Percentiles rank a stretch among this genome's conserved stretches.
Conservation (phyloP, 805 yeast species). For the Metschnikowia cerradonensis region DNA sequence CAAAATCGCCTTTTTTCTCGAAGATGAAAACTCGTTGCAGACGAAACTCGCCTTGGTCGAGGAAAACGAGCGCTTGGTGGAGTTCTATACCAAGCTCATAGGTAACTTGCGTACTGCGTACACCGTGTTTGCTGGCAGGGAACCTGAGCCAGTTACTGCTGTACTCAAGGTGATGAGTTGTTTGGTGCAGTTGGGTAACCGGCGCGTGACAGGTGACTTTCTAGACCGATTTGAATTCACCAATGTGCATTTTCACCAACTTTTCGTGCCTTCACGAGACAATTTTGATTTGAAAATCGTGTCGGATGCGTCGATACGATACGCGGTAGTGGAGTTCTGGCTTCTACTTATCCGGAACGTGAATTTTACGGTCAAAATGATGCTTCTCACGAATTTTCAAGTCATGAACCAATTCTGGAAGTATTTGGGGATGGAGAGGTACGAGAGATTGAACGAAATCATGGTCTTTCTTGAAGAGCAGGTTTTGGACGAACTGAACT, state of each 20-base stretch:
- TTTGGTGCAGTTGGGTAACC: slow-evolving; percentile 46
- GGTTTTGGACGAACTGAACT: slow-evolving; percentile 56
- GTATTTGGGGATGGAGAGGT: slow-evolving; percentile 34
- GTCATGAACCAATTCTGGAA: slow-evolving; percentile 68
- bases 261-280: slow-evolving; percentile 46
- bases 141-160: slow-evolving; percentile 60
- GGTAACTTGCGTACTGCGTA: slow-evolving; percentile 57
- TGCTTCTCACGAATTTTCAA: slow-evolving; percentile 52
- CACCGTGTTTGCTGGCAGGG: slow-evolving; percentile 57
- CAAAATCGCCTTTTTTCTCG: slow-evolving; percentile 17
- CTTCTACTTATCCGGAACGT: slow-evolving; percentile 41
- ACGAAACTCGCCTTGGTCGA: slow-evolving; percentile 14
- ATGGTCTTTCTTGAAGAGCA: slow-evolving; percentile 45
- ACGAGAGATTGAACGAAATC: slow-evolving; percentile 29
- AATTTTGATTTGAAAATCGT: slow-evolving; percentile 36
- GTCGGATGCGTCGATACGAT: slow-evolving; percentile 47
- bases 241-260: slow-evolving; percentile 54
- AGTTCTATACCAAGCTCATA: slow-evolving; percentile 50
- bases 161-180: slow-evolving; percentile 53
- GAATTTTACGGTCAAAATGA: slow-evolving; percentile 59
- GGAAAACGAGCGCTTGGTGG: slow-evolving; percentile 20
- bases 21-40: slow-evolving; percentile 16
- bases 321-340: slow-evolving; percentile 60
- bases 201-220: slow-evolving; percentile 52
- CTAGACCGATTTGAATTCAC: slow-evolving; percentile 66